A percentile compares a stretch with the other conserved stretches of the same genome.
Evolutionary conservation across 2,329 filamentous ascomycete species (phyloP).

Genomic region (Cladophialophora yegresii): DNA sequence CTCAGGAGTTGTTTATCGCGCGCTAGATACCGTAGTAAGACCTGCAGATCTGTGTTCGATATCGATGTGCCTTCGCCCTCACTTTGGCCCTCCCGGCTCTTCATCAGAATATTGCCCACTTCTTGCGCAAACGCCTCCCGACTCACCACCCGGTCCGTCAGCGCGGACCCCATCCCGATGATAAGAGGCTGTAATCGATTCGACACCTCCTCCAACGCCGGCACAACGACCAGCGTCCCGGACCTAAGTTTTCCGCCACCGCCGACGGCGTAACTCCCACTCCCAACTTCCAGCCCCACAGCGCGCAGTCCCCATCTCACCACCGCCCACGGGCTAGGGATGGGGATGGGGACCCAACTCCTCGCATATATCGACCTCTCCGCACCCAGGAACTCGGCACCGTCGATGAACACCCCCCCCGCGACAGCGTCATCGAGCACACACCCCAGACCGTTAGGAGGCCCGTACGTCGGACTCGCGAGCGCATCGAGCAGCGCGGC

Average conservation of each 20-base stretch:
- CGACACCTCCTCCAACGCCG: constrained; percentile 57
- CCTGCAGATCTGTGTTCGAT: constrained; percentile 60
- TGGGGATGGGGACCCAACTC: constrained; percentile 67
- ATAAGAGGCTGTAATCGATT: constrained; percentile 23
- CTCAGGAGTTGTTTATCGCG: constrained; percentile 62
- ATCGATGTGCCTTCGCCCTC: constrained; percentile 43
- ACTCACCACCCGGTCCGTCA: constrained; percentile 35
- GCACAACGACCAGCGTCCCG: constrained; percentile 52
- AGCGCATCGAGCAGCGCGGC: constrained; percentile 70
- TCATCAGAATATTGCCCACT: constrained; percentile 57
- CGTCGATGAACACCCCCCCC: constrained; percentile 67
- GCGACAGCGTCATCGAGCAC: constrained; percentile 76
- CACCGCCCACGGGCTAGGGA: constrained; percentile 68
- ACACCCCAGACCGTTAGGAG: constrained; percentile 75
- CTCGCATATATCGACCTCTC: constrained; percentile 71
- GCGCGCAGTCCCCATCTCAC: constrained; percentile 74
- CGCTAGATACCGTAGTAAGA: constrained; percentile 69
- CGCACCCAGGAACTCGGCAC: constrained; percentile 66
- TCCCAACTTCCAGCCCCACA: constrained; percentile 60
- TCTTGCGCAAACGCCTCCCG: constrained; percentile 63
- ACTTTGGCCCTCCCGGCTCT: not conserved
- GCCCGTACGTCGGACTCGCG: constrained; percentile 75
- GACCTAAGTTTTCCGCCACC: constrained; percentile 42
- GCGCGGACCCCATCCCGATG: constrained; percentile 7
- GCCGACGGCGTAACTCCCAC: constrained; percentile 41